Evolutionary conservation across 202 grass and related monocot species (phyloP), one percentile per base, ranked within the genome.

Genomic region (Setaria viridis): DNA sequence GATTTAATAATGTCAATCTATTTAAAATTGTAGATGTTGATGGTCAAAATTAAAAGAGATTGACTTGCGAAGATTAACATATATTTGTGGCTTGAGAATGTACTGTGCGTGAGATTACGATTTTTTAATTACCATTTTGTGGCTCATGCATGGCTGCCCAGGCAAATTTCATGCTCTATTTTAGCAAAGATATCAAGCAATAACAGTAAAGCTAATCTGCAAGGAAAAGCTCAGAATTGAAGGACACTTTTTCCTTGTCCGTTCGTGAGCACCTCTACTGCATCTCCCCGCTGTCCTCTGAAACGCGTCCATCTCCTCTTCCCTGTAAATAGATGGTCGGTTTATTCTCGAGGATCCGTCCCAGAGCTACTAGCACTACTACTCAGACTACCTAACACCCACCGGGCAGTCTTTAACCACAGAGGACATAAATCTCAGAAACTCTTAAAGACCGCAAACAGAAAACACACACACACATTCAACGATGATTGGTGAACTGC

Each of bases 401-500:
- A 76, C 50, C 77, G 7, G 30, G 9, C 34, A 80, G 11, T 46
- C 76, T 49, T 51, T 20, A 29, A 20, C 55, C 33, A 51, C 1
- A 53, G 0, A 1, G 11, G 1, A 37, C 85, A 70, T 32, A 82
- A 41, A 55, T 45, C 46, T 16, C 10, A 55, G 17, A 3, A 39
- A 59, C 20, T 46, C 11, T 59, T 34, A 62, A 73, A 69, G 37
- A 57, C 13, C 72, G 2, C 32, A 66, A 2, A 7, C 14, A 13
- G 39, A 46, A n/a, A 20, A 62, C 46, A 34, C 42, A 1, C 42
- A 14, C 34, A 11, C 30, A 34, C 42, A 16, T 7, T 74, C 49
- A 2, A 82, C 2, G 72, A 84, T 87, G 66, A 85, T 82, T 20
- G 2, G 30, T 17, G 54, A 83, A 71, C 89, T 95, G 87, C 89